These are phyloP conservation scores for Salvia splendens DNA, from an alignment of 257 asterid species.

Conservation along the genomic window DNA sequence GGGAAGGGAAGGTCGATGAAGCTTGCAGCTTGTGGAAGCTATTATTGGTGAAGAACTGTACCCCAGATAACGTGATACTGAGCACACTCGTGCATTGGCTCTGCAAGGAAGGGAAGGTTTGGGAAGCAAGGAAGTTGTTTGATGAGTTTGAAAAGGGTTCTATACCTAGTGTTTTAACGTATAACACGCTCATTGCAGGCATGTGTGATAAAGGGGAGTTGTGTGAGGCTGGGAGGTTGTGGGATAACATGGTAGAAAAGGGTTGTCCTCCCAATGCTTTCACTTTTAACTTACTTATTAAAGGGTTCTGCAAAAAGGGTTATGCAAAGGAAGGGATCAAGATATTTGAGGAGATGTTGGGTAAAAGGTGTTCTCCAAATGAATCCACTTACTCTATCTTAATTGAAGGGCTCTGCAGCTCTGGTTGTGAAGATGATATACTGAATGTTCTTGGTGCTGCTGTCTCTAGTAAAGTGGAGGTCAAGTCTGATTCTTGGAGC, in stretches of 20 bases:
- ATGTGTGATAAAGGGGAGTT: constrained; percentile 86
- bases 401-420: constrained; percentile 52
- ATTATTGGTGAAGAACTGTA: constrained; percentile 69
- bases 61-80: constrained; percentile 68
- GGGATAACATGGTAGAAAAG: constrained; percentile 91
- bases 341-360: constrained; percentile 80
- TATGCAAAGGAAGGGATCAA: constrained; percentile 65
- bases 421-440: constrained; percentile 49
- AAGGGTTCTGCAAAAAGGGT: constrained; percentile 74
- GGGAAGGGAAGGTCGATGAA: constrained; percentile 69
- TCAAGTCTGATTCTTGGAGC: constrained; percentile 47
- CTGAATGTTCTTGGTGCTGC: constrained; percentile 48
- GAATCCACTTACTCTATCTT: constrained; percentile 63
- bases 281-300: constrained; percentile 70
- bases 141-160: constrained; percentile 79
- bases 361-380: constrained; percentile 53
- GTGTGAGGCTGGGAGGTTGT: constrained; percentile 83
- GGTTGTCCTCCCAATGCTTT: constrained; percentile 75
- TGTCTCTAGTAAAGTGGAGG: constrained; percentile 41
- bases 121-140: constrained; percentile 77
- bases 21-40: constrained; percentile 73
- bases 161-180: constrained; percentile 73
- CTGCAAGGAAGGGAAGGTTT: constrained; percentile 73
- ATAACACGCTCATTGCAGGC: constrained; percentile 76
- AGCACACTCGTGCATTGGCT: constrained; percentile 85